Base-by-base conservation (phyloP, 179 eudicot genomes). In the Silene coronaria region DNA sequence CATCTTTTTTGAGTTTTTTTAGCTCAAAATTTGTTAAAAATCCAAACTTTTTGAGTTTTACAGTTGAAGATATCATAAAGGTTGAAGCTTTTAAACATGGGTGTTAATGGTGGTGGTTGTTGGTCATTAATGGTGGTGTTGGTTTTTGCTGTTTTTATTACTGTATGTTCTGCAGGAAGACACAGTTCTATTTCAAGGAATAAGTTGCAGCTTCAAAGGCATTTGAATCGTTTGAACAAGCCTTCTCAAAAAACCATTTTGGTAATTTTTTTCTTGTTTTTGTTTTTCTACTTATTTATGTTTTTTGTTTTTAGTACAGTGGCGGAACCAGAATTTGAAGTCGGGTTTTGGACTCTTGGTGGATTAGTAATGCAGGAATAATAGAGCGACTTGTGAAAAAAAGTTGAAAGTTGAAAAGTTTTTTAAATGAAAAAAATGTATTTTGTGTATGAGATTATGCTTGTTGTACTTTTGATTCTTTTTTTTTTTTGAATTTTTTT, bases 161-260 rank as follows among this genome's bases (percentile, higher is more conserved):
- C 12, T 51, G 19, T 14, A 17, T 51, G 57, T 51, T 51, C 9
- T 51, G 57, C 57, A 51, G 57, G 57, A 6, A 51, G 57, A 51
- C 57, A 51, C 57, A 51, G 12, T 51, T 51, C 57, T 13, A 17
- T 17, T 14, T 51, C 57, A 13, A 9, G 57, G 5, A 14, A 51
- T 3, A 63, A 63, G 38, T 32, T 63, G n/a, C n/a, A 63, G 67
- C 67, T 63, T 63, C 38, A 63, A 28, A 63, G 32, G 36, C 67
- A 63, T 32, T 63, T 63, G 10, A 30, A 32, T 16, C 67, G 67
- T 27, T 3, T 63, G 19, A 63, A 63, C 67, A 63, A 63, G 11
- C 67, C 67, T 63, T 63, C 67, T 12, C 38, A 26, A 17, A 63
- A 63, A 63, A 63, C 67, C 38, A 63, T 60, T 38, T 51, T 3